Base-by-base conservation (phyloP, 2,329 filamentous ascomycete genomes). In the Colletotrichum siamense region DNA sequence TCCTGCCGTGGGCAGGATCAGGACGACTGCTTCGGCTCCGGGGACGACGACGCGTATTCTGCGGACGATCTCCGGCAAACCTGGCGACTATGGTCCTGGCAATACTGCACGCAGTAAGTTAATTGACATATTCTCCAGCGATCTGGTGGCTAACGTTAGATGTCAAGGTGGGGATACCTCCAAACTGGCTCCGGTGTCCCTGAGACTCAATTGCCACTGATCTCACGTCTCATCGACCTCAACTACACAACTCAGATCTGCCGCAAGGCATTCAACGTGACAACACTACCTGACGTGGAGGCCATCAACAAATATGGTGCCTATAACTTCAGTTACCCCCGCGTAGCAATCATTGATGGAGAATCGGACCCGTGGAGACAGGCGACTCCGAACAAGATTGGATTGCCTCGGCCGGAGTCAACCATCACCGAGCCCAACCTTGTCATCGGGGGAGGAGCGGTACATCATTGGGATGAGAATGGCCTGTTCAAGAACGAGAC, bases 401-500 rank as follows among this genome's bases (percentile, higher is more conserved):
- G 87, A 2, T 88, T 92, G 1, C 49, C 61, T 8, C 85, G 87
- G 22, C 87, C 94, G 18, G 83, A 86, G 12, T 94, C 90, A 55
- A 94, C 94, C 0, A 84, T 86, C 0, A 89, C 88, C 55, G 90
- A 96, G 85, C 95, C 95, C 0, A 94, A 93, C 77, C 88, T 95
- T 24, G 82, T 96, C 63, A 95, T 98, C 59, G 86, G 88, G 6
- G 90, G 90, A 24, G 94, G 91, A 0, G 73, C 73, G 4, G 94
- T 96, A 24, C 95, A 98, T 83, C 95, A 96, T 82, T 97, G 94
- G 93, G 94, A 95, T 79, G 93, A 94, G 85, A 93, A 94, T 78
- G 93, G 92, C 1, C 79, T 94, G 18, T 91, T 93, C 68, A 83
- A 87, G 2, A 93, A 93, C 75, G 88, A 94, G 83, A 93, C 92